These are phyloP conservation scores for Colletotrichum siamense DNA, from an alignment of 2,329 filamentous ascomycete species.

Conservation along the genomic window DNA sequence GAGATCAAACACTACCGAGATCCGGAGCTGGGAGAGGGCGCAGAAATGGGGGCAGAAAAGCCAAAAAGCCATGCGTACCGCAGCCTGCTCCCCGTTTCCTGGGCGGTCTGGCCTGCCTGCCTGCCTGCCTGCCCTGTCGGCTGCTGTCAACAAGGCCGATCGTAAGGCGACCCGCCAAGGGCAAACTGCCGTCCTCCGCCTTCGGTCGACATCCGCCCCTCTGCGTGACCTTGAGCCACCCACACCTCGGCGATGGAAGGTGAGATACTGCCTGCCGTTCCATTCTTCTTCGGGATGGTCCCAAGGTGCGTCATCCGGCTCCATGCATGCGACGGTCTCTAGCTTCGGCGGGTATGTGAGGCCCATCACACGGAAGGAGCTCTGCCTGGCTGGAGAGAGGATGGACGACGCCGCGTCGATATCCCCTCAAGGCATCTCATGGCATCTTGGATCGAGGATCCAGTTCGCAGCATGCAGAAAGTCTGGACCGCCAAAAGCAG, in stretches of 20 bases:
- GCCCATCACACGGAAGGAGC: constrained; percentile 19
- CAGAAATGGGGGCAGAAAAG: background rate
- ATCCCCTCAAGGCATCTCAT: background rate
- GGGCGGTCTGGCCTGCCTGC: background rate
- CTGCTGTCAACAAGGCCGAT: background rate
- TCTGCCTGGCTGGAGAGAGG: background rate
- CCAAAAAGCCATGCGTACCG: background rate
- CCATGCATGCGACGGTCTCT: constrained; percentile 17
- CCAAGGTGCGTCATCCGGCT: constrained; percentile 20
- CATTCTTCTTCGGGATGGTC: constrained; percentile 4
- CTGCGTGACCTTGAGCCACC: constrained; percentile 18
- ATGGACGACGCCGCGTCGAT: background rate
- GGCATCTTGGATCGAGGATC: constrained; percentile 13
- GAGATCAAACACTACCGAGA: constrained; percentile 22
- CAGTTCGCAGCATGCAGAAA: background rate
- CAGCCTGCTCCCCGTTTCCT: background rate
- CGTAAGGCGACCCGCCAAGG: constrained; percentile 10
- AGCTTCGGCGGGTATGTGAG: constrained; percentile 26
- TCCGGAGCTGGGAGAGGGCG: constrained; percentile 8
- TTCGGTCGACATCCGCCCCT: constrained; percentile 12
- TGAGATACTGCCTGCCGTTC: background rate
- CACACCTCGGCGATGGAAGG: background rate
- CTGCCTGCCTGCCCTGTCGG: background rate
- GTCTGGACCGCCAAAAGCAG: background rate
- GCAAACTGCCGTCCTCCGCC: constrained; percentile 16